phyloP scores from a whole-genome alignment of 23 red algal species.

The Pyropia yezoensis region DNA sequence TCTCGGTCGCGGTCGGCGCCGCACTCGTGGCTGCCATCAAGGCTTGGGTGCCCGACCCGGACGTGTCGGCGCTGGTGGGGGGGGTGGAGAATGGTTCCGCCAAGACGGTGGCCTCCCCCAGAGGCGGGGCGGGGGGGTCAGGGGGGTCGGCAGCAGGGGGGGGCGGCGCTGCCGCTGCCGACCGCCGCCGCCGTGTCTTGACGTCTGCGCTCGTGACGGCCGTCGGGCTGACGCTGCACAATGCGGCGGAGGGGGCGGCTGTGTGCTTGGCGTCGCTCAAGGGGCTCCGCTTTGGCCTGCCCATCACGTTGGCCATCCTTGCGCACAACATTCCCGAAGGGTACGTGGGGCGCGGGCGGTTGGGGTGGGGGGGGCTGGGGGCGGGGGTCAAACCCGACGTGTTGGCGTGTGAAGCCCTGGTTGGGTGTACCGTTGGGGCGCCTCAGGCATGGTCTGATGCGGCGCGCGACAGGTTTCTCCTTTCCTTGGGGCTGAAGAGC shows the following conservation, averaged over 20 bases:
- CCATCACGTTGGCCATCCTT: conserved; percentile 66
- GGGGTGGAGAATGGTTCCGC: no score
- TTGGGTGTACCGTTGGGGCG: no score
- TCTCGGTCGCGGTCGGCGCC: conserved; percentile 17
- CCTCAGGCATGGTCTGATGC: no score
- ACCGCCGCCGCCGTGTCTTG: conserved; percentile 10
- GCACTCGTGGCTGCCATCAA: conserved; percentile 28
- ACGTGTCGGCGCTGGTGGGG: neutral
- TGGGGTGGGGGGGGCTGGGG: no score
- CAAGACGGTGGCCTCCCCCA: neutral
- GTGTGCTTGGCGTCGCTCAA: conserved; percentile 43
- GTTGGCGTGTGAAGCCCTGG: no score
- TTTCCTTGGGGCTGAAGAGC: no score
- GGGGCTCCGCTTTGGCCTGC: conserved; percentile 48
- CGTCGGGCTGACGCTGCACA: conserved; percentile 58
- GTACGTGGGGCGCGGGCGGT: no score
- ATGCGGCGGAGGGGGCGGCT: conserved; percentile 59
- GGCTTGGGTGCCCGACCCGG: conserved; percentile 55
- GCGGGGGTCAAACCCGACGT: no score
- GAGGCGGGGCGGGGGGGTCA: neutral
- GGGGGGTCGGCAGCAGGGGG: neutral
- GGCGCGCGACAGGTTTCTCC: no score
- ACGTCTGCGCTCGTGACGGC: conserved; percentile 39
- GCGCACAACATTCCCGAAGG: conserved; percentile 84
- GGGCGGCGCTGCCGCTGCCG: neutral